phyloP scores from a whole-genome alignment of 169 alveolate species.

The Plasmodium ovale region DNA sequence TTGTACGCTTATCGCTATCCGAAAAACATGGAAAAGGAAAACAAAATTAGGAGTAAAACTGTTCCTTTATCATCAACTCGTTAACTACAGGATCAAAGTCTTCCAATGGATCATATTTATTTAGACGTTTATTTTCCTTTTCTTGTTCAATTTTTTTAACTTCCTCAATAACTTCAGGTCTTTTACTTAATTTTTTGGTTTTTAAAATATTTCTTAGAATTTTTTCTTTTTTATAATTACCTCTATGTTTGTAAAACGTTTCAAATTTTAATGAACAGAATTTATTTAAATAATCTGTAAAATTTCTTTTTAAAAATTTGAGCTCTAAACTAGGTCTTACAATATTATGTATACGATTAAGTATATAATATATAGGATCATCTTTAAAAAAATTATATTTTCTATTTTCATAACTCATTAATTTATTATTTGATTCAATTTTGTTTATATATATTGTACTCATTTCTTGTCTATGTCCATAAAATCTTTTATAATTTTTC shows the following conservation, averaged over 20 bases:
- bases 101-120: slow-evolving; percentile 60
- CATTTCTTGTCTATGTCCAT: slow-evolving; percentile 87
- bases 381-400: slow-evolving; percentile 70
- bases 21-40: neutral
- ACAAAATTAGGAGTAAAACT: slow-evolving; percentile 25
- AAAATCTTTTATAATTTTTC: slow-evolving; percentile 84
- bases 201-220: slow-evolving; percentile 67
- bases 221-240: slow-evolving; percentile 62
- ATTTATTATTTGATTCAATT: slow-evolving; percentile 63
- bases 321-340: slow-evolving; percentile 68
- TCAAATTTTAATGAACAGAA: slow-evolving; percentile 64
- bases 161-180: slow-evolving; percentile 72
- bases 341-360: slow-evolving; percentile 71
- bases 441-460: slow-evolving; percentile 82
- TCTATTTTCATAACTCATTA: slow-evolving; percentile 35
- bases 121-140: slow-evolving; percentile 35
- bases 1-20: too few relatives aligned
- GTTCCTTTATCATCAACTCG: slow-evolving; percentile 40
- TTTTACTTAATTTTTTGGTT: slow-evolving; percentile 69
- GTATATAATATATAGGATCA: slow-evolving; percentile 45
- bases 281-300: slow-evolving; percentile 41
- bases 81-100: slow-evolving; percentile 74
- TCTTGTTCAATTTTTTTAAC: slow-evolving; percentile 64
- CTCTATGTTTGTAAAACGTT: slow-evolving; percentile 71
- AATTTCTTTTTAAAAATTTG: slow-evolving; percentile 39